Base-by-base conservation (phyloP, 495 filamentous ascomycete species). In the Chaetomium tenue region DNA sequence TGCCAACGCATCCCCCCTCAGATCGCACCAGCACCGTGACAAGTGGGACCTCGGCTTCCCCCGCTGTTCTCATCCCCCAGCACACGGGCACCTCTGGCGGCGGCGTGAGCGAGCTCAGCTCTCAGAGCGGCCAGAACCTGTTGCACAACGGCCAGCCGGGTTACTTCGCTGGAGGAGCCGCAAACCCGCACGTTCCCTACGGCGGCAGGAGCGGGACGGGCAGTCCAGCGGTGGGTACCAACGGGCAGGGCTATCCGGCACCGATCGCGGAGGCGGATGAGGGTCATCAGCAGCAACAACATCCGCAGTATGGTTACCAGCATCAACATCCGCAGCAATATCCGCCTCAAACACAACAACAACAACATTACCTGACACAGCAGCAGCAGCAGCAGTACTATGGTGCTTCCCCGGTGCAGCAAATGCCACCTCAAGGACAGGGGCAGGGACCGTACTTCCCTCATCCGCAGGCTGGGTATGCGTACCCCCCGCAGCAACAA, bases 261-360 rank as follows among this genome's bases (percentile, higher is more conserved):
- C 60, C 63, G n/a, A 65, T 68, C 22, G 57, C 61, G 20, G 66
- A 68, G 56, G 58, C 60, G 11, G 58, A 71, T 18, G 69, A 71
- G 48, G 58, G 47, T 6, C 46, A 60, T 16, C 47, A 30, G 20
- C 44, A 46, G 22, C n/a, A 9, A 15, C 47, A 58, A 9, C 13
- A 33, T 44, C 22, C 53, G 42, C 26, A 30, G 13, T 47, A 50
- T n/a, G 61, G 39, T 2, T 20, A 61, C 3, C 58, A 53, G 30
- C 53, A 48, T 22, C 37, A 39, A 11, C 57, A 63, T n/a, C 11
- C 40, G 12, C 64, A 64, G 44, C 63, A 53, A 46, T 47, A 64
- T 18, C 62, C 39, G 11, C 13, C 0, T 2, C 40, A 44, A 6
- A 9, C 7, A 9, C 39, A 37, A 20, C 40, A 40, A 11, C 39